These are phyloP conservation scores for Nakaseomyces nivariensis DNA, from an alignment of 1,139 yeast species.

Conservation along the genomic window DNA sequence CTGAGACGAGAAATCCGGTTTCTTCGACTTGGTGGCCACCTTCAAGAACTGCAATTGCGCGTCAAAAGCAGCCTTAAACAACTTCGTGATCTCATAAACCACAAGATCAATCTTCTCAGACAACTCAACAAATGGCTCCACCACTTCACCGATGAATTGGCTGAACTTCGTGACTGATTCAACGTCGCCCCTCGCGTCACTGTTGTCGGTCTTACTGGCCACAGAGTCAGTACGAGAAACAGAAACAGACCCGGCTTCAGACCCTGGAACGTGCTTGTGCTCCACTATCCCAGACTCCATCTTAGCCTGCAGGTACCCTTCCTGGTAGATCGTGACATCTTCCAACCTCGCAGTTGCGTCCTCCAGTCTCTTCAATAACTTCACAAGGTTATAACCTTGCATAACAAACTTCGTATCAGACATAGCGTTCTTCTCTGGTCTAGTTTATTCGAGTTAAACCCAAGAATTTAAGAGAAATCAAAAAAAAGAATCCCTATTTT, in stretches of 20 bases:
- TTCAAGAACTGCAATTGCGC: constrained; percentile 50
- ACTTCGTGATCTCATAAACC: constrained; percentile 51
- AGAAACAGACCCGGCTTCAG: constrained; percentile 12
- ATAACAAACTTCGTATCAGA: constrained; percentile 52
- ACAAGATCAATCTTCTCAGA: constrained; percentile 55
- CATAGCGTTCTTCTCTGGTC: constrained; percentile 13
- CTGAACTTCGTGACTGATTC: constrained; percentile 45
- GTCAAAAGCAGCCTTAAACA: constrained; percentile 48
- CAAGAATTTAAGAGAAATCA: too few species aligned
- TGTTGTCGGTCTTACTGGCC: not conserved
- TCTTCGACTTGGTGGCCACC: constrained; percentile 50
- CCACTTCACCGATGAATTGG: constrained; percentile 39
- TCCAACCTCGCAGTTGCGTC: constrained; percentile 91
- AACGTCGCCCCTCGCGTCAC: constrained; percentile 4
- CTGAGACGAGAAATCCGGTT: constrained; percentile 52
- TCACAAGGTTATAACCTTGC: constrained; percentile 74
- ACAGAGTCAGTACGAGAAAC: constrained; percentile 16
- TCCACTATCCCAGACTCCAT: constrained; percentile 9
- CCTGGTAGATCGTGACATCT: constrained; percentile 76
- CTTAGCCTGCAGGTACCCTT: constrained; percentile 33
- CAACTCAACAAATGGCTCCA: constrained; percentile 50
- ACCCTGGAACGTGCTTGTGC: constrained; percentile 6
- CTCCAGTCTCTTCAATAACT: constrained; percentile 74
- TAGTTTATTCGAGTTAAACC: too few species aligned
- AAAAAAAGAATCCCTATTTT: too few species aligned